Evolutionary conservation across 169 alveolate species (phyloP).

Genomic region (Eimeria brunetti): DNA sequence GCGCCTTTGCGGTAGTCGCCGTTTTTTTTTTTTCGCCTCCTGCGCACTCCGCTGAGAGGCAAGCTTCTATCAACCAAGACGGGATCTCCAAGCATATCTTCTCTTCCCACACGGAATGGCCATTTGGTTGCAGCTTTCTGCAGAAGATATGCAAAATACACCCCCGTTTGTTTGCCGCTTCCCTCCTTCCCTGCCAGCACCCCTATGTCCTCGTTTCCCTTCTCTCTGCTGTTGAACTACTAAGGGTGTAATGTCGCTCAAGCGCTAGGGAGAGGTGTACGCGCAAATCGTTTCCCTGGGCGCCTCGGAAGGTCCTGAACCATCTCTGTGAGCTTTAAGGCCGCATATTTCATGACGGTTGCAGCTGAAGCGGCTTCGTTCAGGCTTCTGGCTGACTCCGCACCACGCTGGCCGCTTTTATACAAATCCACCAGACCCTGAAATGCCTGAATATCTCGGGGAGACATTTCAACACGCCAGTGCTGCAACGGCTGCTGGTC

Average conservation of each 20-base stretch:
- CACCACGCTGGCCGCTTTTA: neutral
- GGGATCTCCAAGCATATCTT: too few species aligned
- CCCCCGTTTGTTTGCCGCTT: neutral
- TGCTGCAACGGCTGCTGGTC: neutral
- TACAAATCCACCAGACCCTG: neutral
- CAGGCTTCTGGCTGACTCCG: neutral
- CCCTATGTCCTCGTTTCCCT: too few species aligned
- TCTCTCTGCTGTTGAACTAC: too few species aligned
- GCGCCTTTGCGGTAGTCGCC: too few species aligned
- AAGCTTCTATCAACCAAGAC: too few species aligned
- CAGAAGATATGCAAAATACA: too few species aligned
- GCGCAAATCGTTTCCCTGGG: too few species aligned
- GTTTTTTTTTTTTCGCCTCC: neutral
- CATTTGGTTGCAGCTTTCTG: neutral
- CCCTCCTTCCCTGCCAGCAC: neutral
- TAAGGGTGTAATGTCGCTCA: too few species aligned
- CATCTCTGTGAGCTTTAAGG: neutral
- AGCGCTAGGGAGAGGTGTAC: too few species aligned
- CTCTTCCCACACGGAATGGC: too few species aligned
- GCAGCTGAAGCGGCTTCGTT: neutral
- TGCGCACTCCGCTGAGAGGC: too few species aligned
- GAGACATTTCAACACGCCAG: neutral
- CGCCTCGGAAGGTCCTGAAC: neutral
- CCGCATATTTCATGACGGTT: neutral
- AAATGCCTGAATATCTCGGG: neutral